Evolutionary conservation across 2,329 filamentous ascomycete species (phyloP), one percentile per base, ranked within the genome.

Genomic region (Mycosphaerella sp.): DNA sequence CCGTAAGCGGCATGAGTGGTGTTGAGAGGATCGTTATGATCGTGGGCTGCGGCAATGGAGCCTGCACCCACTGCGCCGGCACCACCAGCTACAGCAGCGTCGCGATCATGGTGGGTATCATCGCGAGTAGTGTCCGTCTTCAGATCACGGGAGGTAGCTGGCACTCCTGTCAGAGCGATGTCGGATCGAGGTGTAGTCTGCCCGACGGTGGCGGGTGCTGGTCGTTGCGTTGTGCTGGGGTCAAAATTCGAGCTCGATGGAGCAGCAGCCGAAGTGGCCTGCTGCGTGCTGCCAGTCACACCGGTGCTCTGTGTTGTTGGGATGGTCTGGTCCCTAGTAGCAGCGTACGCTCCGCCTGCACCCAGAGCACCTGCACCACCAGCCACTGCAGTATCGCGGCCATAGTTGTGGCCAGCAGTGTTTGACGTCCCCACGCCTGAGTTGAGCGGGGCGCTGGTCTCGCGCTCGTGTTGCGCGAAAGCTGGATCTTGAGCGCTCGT

Each of bases 81-180:
- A 12, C 66, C 69, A 42, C 62, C 67, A 29, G 56, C 68, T 2
- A 68, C 29, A 8, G 66, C 67, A 9, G 66, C 65, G 53, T 71
- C 64, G 21, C 67, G 64, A 36, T 65, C 67, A 38, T 66, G 60
- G 43, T 69, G 67, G 7, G 44, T 32, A 12, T 40, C 44, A n/a
- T 44, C 57, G 4, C 51, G 48, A 23, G 23, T 36, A 11, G 31
- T 45, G 6, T 41, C 32, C 8, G 32, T 45, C 21, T 32, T 51
- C 17, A 38, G 48, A n/a, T 51, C 41, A 32, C 23, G 41, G 5
- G 23, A 12, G 11, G 21, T 38, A 17, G 38, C 38, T 36, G 55
- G 51, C 43, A 53, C 38, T 7, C 39, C 41, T 6, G 38, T 40
- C 39, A 50, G 44, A 36, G 51, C 26, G 43, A 44, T 23, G 36